Base-by-base conservation (phyloP, 83 land plant genomes). In the Diphasiastrum complanatum region DNA sequence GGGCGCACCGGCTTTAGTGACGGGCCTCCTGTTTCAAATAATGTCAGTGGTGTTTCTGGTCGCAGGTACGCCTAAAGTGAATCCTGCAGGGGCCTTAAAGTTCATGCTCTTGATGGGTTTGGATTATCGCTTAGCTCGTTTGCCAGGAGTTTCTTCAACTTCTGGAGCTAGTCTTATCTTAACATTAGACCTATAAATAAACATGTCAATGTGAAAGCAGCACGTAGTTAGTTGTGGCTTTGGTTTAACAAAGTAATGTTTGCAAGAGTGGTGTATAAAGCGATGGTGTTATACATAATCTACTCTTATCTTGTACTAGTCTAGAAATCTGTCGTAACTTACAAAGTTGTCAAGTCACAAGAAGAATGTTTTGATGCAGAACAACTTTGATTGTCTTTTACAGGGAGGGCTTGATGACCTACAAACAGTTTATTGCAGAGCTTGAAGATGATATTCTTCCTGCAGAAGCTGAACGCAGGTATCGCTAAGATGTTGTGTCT, bases 341-440 rank as follows among this genome's bases (percentile, higher is more conserved):
- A 25, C 41, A 14, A 25, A 16, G 32, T 30, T 61, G 27, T 47
- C 10, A 30, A 3, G 37, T 31, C 22, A 46, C 29, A 57, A 1
- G 19, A 25, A 11, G 37, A 5, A 6, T 8, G 19, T 19, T 49
- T 20, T 20, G 11, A 6, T 12, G 6, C 11, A 10, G 20, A 14
- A 49, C 52, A 10, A 10, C 6, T 8, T 45, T 46, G 11, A 4
- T 51, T 46, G 18, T 5, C 23, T 16, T 63, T 47, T 71, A 47
- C 85, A 95, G 99, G 74, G 97, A 91, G 65, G 99, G 99, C 5
- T 77, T 95, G 72, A 86, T 90, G 97, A 69, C 97, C 14, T 95
- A 95, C 67, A 95, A 95, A 67, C 99, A 90, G 72, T 95, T 95
- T 48, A 90, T 95, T 49, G 80, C 74, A 50, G 97, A 86, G 75